A percentile compares a stretch with the other conserved stretches of the same genome.
phyloP scores from a whole-genome alignment of 2,329 filamentous ascomycete species.

The Sphaerulina musiva region DNA sequence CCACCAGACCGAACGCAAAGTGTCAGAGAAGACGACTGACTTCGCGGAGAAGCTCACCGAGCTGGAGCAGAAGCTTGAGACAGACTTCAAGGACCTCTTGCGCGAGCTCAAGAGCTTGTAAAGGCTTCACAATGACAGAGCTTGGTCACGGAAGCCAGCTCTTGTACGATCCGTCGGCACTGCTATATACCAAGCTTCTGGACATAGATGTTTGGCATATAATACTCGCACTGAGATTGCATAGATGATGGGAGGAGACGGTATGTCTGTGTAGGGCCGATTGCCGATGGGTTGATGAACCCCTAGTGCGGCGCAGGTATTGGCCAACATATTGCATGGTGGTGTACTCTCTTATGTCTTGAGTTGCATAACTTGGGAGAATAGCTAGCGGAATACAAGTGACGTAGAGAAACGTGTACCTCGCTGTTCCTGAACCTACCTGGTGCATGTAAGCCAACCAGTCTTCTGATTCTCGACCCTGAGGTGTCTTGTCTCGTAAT shows the following conservation, averaged over 20 bases:
- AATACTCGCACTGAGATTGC: not conserved
- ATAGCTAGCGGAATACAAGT: not conserved
- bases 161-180: constrained; percentile 1
- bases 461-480: not conserved
- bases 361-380: not conserved
- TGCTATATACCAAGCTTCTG: not conserved
- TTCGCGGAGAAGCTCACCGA: constrained; percentile 42
- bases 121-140: not conserved
- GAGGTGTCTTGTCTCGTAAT: too few species aligned
- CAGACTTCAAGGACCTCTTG: constrained; percentile 48
- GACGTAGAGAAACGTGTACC: not conserved
- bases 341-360: not conserved
- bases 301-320: not conserved
- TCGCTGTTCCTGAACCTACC: not conserved
- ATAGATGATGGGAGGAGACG: not conserved
- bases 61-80: constrained; percentile 28
- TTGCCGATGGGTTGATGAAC: not conserved
- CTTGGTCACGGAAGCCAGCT: not conserved
- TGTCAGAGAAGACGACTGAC: constrained; percentile 32
- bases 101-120: constrained; percentile 20
- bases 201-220: not conserved
- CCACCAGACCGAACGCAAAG: constrained; percentile 21
- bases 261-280: not conserved
- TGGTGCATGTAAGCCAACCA: not conserved
- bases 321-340: not conserved